Evolutionary conservation across 2,329 filamentous ascomycete species (phyloP).

Genomic region (Trichocomaceae sp.): DNA sequence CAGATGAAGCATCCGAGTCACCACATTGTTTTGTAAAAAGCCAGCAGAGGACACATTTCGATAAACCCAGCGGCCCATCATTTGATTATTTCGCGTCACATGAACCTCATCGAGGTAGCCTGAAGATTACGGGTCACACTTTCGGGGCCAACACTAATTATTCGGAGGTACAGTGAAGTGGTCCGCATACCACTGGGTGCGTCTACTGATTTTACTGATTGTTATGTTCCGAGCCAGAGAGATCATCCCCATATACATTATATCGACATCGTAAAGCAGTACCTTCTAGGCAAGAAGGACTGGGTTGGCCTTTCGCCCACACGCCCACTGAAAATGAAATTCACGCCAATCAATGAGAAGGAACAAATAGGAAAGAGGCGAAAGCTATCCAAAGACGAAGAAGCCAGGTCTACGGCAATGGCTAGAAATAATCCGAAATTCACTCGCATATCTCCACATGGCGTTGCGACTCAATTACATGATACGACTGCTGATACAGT

Average conservation of each 20-base stretch:
- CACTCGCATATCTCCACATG: constrained; percentile 1
- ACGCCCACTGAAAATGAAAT: constrained; percentile 29
- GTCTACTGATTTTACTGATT: not conserved
- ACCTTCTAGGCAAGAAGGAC: constrained; percentile 30
- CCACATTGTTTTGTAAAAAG: not conserved
- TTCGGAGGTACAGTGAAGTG: not conserved
- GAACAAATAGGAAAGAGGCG: constrained; percentile 31
- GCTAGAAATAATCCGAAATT: constrained; percentile 5
- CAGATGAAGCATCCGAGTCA: not conserved
- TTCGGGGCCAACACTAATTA: not conserved
- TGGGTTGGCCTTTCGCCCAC: constrained; percentile 32
- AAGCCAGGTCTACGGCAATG: constrained; percentile 18
- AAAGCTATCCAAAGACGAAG: constrained; percentile 27
- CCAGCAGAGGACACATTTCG: not conserved
- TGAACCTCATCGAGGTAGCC: not conserved
- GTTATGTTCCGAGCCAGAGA: not conserved
- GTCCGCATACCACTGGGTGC: not conserved
- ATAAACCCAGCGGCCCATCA: not conserved
- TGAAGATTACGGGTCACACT: not conserved
- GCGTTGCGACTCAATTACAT: not conserved
- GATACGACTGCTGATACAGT: not conserved
- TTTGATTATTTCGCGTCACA: not conserved
- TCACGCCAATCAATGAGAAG: constrained; percentile 24
- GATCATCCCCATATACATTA: constrained; percentile 2
- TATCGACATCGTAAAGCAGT: constrained; percentile 26